phyloP scores from a whole-genome alignment of 441 rosid genomes.

The Arabidopsis lyrata region DNA sequence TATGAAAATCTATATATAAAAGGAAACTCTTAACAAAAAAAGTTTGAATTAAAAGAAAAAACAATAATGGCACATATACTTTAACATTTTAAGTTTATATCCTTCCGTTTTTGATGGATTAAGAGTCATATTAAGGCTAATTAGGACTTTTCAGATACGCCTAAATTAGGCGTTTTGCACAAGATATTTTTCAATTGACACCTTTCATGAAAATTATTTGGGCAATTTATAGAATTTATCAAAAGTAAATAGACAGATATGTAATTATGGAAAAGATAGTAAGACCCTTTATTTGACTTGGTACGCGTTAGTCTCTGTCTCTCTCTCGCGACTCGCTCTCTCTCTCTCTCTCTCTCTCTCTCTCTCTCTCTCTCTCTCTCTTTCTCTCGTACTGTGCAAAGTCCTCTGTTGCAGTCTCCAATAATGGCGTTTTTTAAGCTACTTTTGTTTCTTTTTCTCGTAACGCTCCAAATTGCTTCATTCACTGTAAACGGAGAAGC shows the following conservation, averaged over 20 bases:
- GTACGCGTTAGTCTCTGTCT: constrained; percentile 15
- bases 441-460: constrained; percentile 42
- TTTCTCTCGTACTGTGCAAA: constrained; percentile 16
- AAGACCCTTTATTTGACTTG: constrained; percentile 40
- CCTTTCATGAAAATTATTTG: not conserved
- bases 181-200: constrained; percentile 13
- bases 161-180: not conserved
- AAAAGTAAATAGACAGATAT: not conserved
- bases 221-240: not conserved
- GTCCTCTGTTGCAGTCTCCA: constrained; percentile 45
- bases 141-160: constrained; percentile 16
- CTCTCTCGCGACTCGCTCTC: constrained; percentile 32
- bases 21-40: not conserved
- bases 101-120: constrained; percentile 42
- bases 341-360: not conserved
- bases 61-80: constrained; percentile 14
- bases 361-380: too few species aligned
- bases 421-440: constrained; percentile 50
- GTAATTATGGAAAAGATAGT: constrained; percentile 30
- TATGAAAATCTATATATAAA: not conserved
- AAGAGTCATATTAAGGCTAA: constrained; percentile 15
- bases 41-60: not conserved
- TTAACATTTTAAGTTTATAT: constrained; percentile 27
- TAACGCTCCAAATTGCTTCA: constrained; percentile 26
- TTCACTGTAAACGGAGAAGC: constrained; percentile 7